A percentile compares a stretch with the other conserved stretches of the same genome.
Conservation (phyloP, 2,329 filamentous ascomycete genomes). For the Monilinia fructicola region DNA sequence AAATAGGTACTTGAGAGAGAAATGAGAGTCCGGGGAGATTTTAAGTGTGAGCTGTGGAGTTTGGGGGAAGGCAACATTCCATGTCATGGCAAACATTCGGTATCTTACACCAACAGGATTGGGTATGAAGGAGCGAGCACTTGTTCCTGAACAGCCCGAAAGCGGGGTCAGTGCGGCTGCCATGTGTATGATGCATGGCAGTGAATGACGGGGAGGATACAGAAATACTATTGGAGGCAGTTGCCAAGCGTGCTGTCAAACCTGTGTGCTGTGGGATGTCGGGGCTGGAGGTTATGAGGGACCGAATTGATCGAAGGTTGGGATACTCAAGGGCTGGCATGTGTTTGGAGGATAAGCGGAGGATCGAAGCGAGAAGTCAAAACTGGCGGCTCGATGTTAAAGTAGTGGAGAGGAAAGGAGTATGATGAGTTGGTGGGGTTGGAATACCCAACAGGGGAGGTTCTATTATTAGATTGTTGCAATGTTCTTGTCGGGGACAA, state of each 20-base stretch:
- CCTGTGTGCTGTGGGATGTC: not conserved
- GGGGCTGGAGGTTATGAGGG: not conserved
- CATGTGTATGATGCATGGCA: too few relatives aligned
- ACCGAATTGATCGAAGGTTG: not conserved
- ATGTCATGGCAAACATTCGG: too few relatives aligned
- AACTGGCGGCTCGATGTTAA: not conserved
- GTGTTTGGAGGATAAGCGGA: not conserved
- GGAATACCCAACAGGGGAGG: not conserved
- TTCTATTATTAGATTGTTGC: too few relatives aligned
- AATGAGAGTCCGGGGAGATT: not conserved
- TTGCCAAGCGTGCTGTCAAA: not conserved
- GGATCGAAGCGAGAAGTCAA: not conserved
- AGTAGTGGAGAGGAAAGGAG: not conserved
- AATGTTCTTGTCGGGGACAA: not conserved
- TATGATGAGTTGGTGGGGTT: too few relatives aligned
- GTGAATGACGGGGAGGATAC: not conserved
- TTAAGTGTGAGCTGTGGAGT: not conserved
- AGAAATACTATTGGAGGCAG: rapidly evolving
- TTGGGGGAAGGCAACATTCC: not conserved
- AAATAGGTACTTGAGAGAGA: not conserved
- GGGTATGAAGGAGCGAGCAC: too few relatives aligned
- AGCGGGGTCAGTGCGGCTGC: not conserved
- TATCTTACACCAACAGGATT: too few relatives aligned
- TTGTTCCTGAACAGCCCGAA: not conserved
- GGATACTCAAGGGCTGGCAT: not conserved